Conservation (phyloP, 805 yeast species). For the Cyberlindnera amylophila region DNA sequence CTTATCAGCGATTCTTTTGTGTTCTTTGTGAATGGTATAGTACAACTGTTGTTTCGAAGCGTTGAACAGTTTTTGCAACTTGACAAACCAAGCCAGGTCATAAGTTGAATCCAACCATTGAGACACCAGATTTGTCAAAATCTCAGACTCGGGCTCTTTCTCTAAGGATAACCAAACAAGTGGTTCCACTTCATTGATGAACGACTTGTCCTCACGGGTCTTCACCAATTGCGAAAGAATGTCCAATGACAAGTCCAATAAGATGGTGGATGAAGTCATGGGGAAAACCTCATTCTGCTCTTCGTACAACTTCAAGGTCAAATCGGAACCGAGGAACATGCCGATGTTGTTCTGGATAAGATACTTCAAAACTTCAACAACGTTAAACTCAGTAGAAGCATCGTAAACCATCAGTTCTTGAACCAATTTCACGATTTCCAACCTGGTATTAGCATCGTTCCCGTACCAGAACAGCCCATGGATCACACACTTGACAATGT, state of each 20-base stretch:
- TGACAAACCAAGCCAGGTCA: constrained; percentile 54
- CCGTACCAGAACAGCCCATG: constrained; percentile 32
- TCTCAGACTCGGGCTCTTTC: constrained; percentile 39
- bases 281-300: constrained; percentile 41
- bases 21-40: constrained; percentile 38
- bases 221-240: constrained; percentile 59
- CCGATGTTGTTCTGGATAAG: constrained; percentile 32
- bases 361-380: constrained; percentile 32
- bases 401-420: constrained; percentile 50
- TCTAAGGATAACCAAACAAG: constrained; percentile 60
- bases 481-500: constrained; percentile 34
- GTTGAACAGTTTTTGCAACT: constrained; percentile 47
- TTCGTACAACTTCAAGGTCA: constrained; percentile 35
- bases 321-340: constrained; percentile 23
- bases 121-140: constrained; percentile 42
- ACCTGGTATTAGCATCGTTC: constrained; percentile 29
- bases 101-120: constrained; percentile 59
- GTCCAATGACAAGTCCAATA: constrained; percentile 44
- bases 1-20: constrained; percentile 38
- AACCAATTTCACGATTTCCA: constrained; percentile 38
- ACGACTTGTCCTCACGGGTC: constrained; percentile 44
- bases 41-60: constrained; percentile 41
- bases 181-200: constrained; percentile 44
- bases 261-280: constrained; percentile 37
- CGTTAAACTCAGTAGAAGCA: constrained; percentile 27